Base-by-base conservation (phyloP, 768 basidiomycete genomes). In the Pleurotus sapidus region DNA sequence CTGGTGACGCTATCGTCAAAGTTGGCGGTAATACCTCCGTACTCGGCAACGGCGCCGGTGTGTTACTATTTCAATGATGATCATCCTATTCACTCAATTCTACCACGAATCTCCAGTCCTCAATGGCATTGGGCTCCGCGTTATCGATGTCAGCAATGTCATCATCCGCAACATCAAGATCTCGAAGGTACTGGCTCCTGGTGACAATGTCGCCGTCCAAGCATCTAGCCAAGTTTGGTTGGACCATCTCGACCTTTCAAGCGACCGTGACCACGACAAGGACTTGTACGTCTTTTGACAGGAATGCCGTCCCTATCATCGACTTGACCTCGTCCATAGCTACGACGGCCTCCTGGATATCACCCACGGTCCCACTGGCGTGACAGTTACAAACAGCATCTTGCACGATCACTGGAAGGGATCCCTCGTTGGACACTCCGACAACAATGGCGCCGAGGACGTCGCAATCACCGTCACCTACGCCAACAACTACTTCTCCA, bases 141-240 rank as follows among this genome's bases (percentile, higher is more conserved):
- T 79, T 34, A 57, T 77, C 49, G 63, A 73, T 42, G 72, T 70
- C 47, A 64, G 57, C 46, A 79, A 80, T 53, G 78, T 80, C 53
- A 80, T 80, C 64, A 73, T 80, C 59, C 73, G 79, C 25, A 80
- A 80, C 60, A 66, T 80, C 63, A 78, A 77, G 60, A 75, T 80
- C 51, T 74, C 75, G 27, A 80, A 79, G 64, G 78, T 80, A 34
- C 64, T 79, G 1, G 78, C 78, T 23, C 61, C 58, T 2, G 78
- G 78, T 40, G 78, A 80, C 64, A 76, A 75, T 25, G 68, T 80
- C 25, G 78, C 73, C 24, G 70, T 78, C 48, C 77, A 78, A 55
- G 60, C 67, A 8, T 60, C 77, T 11, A 65, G 63, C 56, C 68
- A 74, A 57, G 75, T 79, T n/a, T 79, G 76, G 76, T 57, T 79